Conservation (phyloP, 208 protist species). For the Acanthamoeba healyi region DNA sequence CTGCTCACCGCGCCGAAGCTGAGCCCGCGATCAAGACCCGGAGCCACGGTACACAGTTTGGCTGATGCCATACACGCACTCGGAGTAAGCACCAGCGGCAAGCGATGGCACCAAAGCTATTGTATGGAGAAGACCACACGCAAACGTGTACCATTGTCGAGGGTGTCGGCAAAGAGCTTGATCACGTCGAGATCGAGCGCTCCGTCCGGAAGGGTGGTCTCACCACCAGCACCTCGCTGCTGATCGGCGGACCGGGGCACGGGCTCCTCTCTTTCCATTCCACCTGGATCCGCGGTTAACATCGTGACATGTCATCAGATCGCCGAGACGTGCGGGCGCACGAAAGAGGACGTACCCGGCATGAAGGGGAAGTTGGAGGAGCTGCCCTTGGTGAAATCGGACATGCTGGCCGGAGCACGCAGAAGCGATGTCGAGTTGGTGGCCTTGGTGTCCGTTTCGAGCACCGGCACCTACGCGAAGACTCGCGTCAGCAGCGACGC, state of each 20-base stretch:
- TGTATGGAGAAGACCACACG: too few species aligned
- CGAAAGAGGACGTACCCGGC: not conserved
- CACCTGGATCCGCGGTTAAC: too few species aligned
- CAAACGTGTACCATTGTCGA: not conserved
- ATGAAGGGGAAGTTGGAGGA: constrained; percentile 71
- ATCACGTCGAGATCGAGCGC: constrained; percentile 1
- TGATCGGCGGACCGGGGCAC: not conserved
- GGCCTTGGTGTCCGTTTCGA: constrained; percentile 28
- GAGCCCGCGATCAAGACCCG: constrained; percentile 24
- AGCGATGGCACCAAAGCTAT: not conserved
- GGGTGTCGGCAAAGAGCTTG: not conserved
- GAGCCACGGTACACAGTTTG: not conserved
- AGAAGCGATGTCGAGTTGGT: constrained; percentile 57
- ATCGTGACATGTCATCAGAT: too few species aligned
- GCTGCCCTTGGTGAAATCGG: constrained; percentile 26
- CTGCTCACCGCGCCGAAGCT: not conserved
- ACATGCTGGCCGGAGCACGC: constrained; percentile 21
- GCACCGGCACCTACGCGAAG: not conserved
- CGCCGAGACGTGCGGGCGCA: not conserved
- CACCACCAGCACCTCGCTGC: too few species aligned
- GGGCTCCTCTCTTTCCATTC: constrained; percentile 1
- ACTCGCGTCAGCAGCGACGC: too few species aligned
- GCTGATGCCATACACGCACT: not conserved
- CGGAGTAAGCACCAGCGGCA: too few species aligned
- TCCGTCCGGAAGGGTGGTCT: not conserved